These are phyloP conservation scores for Hygrocybe coccinea DNA, from an alignment of 768 basidiomycete genomes.

Conservation along the genomic window DNA sequence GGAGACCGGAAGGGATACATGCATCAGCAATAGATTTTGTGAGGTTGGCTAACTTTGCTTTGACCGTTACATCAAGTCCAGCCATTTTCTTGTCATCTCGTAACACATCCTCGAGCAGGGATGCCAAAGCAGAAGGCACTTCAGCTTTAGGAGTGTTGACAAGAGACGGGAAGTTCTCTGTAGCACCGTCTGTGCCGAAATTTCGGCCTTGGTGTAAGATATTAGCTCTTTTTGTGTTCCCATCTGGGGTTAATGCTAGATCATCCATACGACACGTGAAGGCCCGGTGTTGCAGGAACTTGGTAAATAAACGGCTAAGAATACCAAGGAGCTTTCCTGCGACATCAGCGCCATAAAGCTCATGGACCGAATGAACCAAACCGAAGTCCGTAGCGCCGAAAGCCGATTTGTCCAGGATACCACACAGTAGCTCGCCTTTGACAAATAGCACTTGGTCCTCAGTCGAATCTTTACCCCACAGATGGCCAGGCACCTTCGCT, in stretches of 20 bases:
- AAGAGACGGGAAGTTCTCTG: conserved; percentile 85
- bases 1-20: conserved; percentile 78
- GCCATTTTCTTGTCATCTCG: conserved; percentile 98
- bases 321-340: conserved; percentile 92
- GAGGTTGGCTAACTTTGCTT: conserved; percentile 77
- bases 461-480: conserved; percentile 77
- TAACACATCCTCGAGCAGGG: conserved; percentile 83
- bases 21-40: conserved; percentile 87
- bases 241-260: conserved; percentile 79
- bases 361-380: conserved; percentile 94
- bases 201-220: conserved; percentile 63
- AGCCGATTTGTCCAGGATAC: conserved; percentile 94
- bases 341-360: conserved; percentile 84
- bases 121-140: conserved; percentile 51
- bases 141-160: conserved; percentile 46
- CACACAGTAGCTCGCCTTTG: conserved; percentile 89
- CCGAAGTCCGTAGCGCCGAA: conserved; percentile 96
- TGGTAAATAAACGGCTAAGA: conserved; percentile 91
- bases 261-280: conserved; percentile 99
- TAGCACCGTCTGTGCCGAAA: conserved; percentile 81
- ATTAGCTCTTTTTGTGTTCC: conserved; percentile 62
- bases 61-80: conserved; percentile 88
- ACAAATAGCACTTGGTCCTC: conserved; percentile 88
- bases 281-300: conserved; percentile 92
- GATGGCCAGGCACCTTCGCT: conserved; percentile 81